Evolutionary conservation across 495 filamentous ascomycete species (phyloP).

Genomic region (Ascodesmis nigricans): DNA sequence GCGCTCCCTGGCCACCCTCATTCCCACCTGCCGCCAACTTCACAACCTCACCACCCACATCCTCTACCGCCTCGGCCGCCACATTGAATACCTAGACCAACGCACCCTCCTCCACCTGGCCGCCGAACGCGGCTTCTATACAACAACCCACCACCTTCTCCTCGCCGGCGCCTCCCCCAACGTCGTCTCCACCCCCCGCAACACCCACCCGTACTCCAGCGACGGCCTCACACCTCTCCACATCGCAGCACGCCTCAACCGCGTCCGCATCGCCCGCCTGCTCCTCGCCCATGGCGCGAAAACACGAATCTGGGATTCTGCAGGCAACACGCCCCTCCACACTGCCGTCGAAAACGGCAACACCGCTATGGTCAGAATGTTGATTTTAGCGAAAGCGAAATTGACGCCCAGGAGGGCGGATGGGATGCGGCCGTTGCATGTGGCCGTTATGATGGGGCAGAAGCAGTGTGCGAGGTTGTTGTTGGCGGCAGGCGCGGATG

Average conservation of each 20-base stretch:
- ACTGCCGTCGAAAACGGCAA: no score
- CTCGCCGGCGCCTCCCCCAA: no score
- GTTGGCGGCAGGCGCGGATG: conserved; percentile 6
- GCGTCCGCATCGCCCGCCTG: conserved; percentile 1
- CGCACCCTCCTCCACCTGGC: not conserved
- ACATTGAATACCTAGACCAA: conserved; percentile 1
- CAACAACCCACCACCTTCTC: not conserved
- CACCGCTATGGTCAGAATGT: no score
- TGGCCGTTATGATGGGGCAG: conserved; percentile 1
- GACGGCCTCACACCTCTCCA: conserved; percentile 3
- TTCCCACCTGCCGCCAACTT: not conserved
- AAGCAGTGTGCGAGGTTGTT: not conserved
- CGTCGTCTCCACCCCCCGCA: no score
- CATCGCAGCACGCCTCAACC: conserved; percentile 4
- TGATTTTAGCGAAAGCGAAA: no score
- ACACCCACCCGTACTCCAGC: no score
- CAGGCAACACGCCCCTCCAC: conserved; percentile 15
- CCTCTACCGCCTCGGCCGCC: not conserved
- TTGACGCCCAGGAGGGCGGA: conserved; percentile 2
- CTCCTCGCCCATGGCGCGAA: conserved; percentile 6
- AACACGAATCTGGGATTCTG: no score
- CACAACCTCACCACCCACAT: not conserved
- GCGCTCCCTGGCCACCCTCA: not conserved
- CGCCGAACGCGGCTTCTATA: not conserved
- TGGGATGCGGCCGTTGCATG: conserved; percentile 12